phyloP scores from a whole-genome alignment of 192 early-diverging fungal species.

The Linnemannia zychae region DNA sequence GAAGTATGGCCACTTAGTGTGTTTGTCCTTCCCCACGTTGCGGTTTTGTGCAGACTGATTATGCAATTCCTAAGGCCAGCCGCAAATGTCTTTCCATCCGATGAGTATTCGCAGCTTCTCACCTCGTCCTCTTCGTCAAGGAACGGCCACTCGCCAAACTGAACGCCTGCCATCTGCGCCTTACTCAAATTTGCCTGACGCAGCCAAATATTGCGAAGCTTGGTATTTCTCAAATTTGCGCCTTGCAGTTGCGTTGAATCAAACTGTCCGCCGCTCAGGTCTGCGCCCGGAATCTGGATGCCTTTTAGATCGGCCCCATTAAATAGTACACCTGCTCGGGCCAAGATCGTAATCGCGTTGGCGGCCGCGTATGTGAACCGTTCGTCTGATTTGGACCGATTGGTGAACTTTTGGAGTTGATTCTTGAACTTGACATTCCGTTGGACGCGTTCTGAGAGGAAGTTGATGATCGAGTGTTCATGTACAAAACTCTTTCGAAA shows the following conservation, averaged over 20 bases:
- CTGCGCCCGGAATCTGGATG: slow-evolving; percentile 23
- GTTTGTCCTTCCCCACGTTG: neutral
- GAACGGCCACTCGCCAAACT: slow-evolving; percentile 12
- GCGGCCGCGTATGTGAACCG: neutral
- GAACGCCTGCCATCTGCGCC: slow-evolving; percentile 11
- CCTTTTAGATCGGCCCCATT: slow-evolving; percentile 11
- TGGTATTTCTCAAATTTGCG: neutral
- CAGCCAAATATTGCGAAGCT: slow-evolving; percentile 10
- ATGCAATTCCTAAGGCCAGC: neutral
- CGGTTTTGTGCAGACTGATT: neutral
- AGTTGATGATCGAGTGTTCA: neutral
- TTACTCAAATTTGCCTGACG: neutral
- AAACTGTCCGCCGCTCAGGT: slow-evolving; percentile 8
- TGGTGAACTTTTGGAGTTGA: neutral
- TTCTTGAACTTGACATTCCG: neutral
- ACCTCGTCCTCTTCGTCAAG: neutral
- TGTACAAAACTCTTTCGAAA: neutral
- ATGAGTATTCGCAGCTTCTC: neutral
- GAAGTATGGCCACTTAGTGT: neutral
- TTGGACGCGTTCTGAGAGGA: neutral
- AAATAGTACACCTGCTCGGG: neutral
- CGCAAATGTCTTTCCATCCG: neutral
- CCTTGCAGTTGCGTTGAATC: slow-evolving; percentile 3
- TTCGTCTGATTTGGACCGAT: neutral
- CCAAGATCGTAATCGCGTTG: slow-evolving; percentile 20